phyloP scores from a whole-genome alignment of 441 rosid genomes.

The Gossypium lobatum region DNA sequence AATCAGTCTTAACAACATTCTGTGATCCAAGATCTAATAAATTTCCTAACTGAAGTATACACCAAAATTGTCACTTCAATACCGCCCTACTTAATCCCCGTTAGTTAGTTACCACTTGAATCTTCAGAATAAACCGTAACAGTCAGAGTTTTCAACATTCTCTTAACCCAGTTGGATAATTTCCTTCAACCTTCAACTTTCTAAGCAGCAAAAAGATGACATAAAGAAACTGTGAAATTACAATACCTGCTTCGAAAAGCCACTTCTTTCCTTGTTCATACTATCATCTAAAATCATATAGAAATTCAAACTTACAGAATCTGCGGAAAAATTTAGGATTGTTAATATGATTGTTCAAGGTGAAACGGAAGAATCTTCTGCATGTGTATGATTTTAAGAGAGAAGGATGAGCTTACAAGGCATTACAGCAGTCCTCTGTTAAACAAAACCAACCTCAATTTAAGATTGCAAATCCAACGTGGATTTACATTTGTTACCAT shows the following conservation, averaged over 20 bases:
- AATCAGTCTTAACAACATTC: constrained; percentile 16
- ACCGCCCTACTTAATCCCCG: constrained; percentile 3
- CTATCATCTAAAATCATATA: neutral
- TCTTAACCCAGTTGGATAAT: neutral
- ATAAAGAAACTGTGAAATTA: neutral
- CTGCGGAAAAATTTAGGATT: constrained; percentile 10
- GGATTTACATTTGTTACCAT: constrained; percentile 13
- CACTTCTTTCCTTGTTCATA: neutral
- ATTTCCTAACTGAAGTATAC: constrained; percentile 19
- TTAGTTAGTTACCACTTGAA: constrained; percentile 12
- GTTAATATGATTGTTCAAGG: constrained; percentile 1
- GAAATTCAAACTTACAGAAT: constrained; percentile 1
- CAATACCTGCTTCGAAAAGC: neutral
- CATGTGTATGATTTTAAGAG: neutral
- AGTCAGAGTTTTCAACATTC: neutral
- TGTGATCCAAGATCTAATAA: constrained; percentile 27
- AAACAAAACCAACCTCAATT: constrained; percentile 33
- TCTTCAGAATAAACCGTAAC: constrained; percentile 18
- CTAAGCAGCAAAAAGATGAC: neutral
- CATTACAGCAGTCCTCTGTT: constrained; percentile 3
- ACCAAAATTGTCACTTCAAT: constrained; percentile 32
- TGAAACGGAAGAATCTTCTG: neutral
- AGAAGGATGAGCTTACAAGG: neutral
- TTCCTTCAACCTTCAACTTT: neutral
- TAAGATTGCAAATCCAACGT: constrained; percentile 7